Evolutionary conservation across 2,329 filamentous ascomycete genomes (phyloP), one percentile per base, ranked within the genome.

Genomic region (Trichoderma sp.): DNA sequence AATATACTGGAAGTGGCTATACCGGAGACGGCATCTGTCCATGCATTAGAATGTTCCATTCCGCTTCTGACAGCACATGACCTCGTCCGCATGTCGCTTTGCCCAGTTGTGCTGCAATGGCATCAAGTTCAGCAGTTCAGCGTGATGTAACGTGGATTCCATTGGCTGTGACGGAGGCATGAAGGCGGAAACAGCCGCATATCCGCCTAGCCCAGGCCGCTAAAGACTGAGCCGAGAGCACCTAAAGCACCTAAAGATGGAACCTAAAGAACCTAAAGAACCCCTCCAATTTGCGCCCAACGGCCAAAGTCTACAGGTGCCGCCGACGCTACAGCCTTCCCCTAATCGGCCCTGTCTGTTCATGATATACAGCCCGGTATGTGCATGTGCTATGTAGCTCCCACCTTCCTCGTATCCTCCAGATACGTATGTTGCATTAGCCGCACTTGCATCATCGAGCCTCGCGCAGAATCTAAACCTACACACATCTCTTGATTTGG

Each of bases 371-470:
- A n/a, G n/a, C n/a, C n/a, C n/a, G n/a, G n/a, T n/a, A n/a, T n/a
- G n/a, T n/a, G n/a, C n/a, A n/a, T n/a, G n/a, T n/a, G n/a, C n/a
- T n/a, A n/a, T 15, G n/a, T n/a, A 48, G 42, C 42, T 48, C n/a
- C 42, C 42, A 48, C 42, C 42, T 48, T 48, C 42, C 22, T 22
- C 42, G 12, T 48, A 48, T 22, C 42, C 6, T 22, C 19, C 42
- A 35, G 34, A 35, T 19, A 19, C 10, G 6, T 48, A 22, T 22
- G 2, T 19, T 48, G 42, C 42, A 22, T 48, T 19, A 52, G 59
- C 59, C 59, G 45, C 45, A 39, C 12, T 53, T 63, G 59, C 59
- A 50, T 53, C 59, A 53, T 27, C 59, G 32, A 63, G 59, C 59
- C 59, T 34, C 22, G 42, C 45, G 29, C 59, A 52, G 42, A 27